Conservation (phyloP, 495 filamentous ascomycete species). For the Letharia lupina region DNA sequence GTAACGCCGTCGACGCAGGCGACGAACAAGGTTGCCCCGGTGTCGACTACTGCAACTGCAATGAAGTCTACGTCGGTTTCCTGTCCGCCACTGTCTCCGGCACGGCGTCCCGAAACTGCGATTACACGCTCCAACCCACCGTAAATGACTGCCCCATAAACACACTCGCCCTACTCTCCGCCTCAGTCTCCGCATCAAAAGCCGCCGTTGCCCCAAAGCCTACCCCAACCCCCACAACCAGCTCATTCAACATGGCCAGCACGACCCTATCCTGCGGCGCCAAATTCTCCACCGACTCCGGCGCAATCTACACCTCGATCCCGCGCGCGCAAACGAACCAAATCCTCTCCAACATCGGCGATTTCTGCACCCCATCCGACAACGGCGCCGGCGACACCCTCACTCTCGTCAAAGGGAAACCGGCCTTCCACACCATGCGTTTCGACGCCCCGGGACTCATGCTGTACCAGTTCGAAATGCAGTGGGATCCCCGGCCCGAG, state of each 20-base stretch:
- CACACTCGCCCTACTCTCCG: neutral
- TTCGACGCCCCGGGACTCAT: conserved; percentile 1
- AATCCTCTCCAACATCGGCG: neutral
- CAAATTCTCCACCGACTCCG: conserved; percentile 1
- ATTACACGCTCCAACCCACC: conserved; percentile 3
- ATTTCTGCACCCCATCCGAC: conserved; percentile 6
- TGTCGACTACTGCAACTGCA: conserved; percentile 4
- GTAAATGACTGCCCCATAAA: conserved; percentile 1
- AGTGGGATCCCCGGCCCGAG: conserved; percentile 8
- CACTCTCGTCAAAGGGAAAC: neutral
- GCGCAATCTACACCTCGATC: conserved; percentile 4
- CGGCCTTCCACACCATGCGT: neutral
- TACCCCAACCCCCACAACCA: too few species aligned
- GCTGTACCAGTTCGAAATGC: neutral
- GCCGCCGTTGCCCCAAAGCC: neutral
- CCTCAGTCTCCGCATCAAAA: conserved; percentile 2
- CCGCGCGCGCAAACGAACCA: conserved; percentile 7
- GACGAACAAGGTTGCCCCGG: conserved; percentile 1
- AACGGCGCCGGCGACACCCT: conserved; percentile 3
- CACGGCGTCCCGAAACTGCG: neutral
- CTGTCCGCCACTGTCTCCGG: neutral
- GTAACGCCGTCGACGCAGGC: neutral
- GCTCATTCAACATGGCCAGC: too few species aligned
- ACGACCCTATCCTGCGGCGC: conserved; percentile 6
- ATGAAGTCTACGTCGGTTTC: neutral